phyloP scores from a whole-genome alignment of 1,139 yeast genomes.

The Pichia sp. region DNA sequence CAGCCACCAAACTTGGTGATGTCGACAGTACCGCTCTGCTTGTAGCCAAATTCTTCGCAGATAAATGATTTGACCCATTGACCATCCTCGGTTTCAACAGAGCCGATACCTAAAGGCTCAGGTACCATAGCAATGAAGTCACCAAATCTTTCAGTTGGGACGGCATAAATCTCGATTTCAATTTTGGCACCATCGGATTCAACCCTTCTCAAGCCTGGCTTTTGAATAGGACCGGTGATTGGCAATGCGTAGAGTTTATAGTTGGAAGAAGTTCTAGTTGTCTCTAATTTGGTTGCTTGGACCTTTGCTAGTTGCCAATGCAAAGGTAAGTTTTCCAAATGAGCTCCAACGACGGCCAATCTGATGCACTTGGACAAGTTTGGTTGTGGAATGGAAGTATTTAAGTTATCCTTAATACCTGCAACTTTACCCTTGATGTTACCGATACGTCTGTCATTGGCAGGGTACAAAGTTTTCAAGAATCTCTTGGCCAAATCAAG shows the following conservation, averaged over 20 bases:
- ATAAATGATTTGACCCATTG: constrained; percentile 86
- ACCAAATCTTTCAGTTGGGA: constrained; percentile 76
- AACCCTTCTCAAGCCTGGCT: constrained; percentile 85
- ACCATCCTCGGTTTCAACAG: constrained; percentile 76
- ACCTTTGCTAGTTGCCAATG: constrained; percentile 92
- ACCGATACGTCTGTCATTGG: constrained; percentile 47
- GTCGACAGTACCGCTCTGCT: constrained; percentile 64
- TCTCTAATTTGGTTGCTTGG: constrained; percentile 64
- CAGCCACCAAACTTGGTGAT: constrained; percentile 86
- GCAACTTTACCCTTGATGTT: constrained; percentile 30
- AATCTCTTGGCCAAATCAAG: constrained; percentile 76
- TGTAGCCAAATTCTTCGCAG: constrained; percentile 86
- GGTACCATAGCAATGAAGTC: constrained; percentile 83
- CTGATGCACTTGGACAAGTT: constrained; percentile 43
- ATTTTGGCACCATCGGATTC: constrained; percentile 52
- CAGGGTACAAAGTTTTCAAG: constrained; percentile 47
- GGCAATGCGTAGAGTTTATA: constrained; percentile 83
- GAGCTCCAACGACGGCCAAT: constrained; percentile 96
- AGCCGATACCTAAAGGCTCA: constrained; percentile 90
- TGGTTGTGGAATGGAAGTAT: constrained; percentile 36
- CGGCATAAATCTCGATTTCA: constrained; percentile 73
- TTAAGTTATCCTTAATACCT: constrained; percentile 37
- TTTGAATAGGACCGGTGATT: constrained; percentile 70
- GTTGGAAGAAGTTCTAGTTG: constrained; percentile 65
- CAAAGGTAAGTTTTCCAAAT: constrained; percentile 77